Base-by-base conservation (phyloP, 1,139 yeast genomes). In the Nematodospora anomalae region DNA sequence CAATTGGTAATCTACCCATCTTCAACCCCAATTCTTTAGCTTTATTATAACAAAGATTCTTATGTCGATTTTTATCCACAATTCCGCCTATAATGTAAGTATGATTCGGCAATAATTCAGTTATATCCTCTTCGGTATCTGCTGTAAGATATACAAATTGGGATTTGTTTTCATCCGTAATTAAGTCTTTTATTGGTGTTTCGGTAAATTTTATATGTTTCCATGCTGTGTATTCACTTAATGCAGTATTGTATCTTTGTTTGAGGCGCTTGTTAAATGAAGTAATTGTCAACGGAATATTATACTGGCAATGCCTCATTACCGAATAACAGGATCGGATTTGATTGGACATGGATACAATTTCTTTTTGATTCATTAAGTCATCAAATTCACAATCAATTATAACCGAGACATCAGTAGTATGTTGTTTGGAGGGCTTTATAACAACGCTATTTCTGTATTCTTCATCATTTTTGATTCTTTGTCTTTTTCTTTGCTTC, bases 11-110 rank as follows among this genome's bases (percentile, higher is more conserved):
- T 51, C 87, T 74, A 15, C 82, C 92, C 4, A 95, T 87, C 30
- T 68, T 60, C 15, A 92, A 70, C 0, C 89, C 89, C 49, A 86
- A 65, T 43, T 71, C 64, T 47, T 79, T 73, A 1, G 98, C 98
- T 58, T 90, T 92, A 47, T 84, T 74, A 39, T 79, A 72, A 60
- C 98, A 92, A 34, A 92, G 62, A 44, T 73, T 71, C 60, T 90
- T 90, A 66, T 92, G 85, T 49, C 97, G 75, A 46, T 95, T 95
- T 60, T 90, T 92, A 59, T 92, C 98, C 6, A 92, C 97, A 37
- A 92, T 90, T 0, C 98, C 98, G 7, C 98, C 98, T 36, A 92
- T 80, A 32, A 90, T 77, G 51, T 92, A 92, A 0, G 94, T 84
- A 57, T 74, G 72, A 4, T 80, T 83, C 4, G 80, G 77, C 43